Evolutionary conservation across 164 flowering plant genomes (phyloP).

Genomic region (Magnolia kwangsiensis): DNA sequence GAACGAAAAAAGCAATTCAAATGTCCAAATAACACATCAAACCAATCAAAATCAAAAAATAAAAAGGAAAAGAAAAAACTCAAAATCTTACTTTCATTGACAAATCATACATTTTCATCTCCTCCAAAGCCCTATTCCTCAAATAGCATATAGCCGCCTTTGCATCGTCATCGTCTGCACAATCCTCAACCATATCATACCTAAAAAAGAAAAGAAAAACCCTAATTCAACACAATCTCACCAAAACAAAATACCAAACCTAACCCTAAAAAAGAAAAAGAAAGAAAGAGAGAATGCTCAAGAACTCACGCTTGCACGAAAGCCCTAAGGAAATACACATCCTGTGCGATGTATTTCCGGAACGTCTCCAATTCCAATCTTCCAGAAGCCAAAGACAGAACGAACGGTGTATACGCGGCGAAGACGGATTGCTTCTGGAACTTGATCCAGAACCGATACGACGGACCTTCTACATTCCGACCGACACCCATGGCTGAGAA

Average conservation of each 20-base stretch:
- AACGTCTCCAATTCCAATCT: constrained; percentile 55
- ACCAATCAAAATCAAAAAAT: not conserved
- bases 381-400: constrained; percentile 69
- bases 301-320: constrained; percentile 76
- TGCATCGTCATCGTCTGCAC: constrained; percentile 96
- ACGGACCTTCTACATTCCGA: constrained; percentile 41
- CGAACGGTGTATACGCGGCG: constrained; percentile 68
- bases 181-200: constrained; percentile 78
- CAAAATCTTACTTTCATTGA: constrained; percentile 44
- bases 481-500: not conserved
- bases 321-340: constrained; percentile 69
- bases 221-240: not conserved
- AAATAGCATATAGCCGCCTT: constrained; percentile 56
- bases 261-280: not conserved
- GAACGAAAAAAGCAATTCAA: too few species aligned
- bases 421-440: constrained; percentile 46
- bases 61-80: not conserved
- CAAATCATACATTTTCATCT: constrained; percentile 72
- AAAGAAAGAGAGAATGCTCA: not conserved
- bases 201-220: constrained; percentile 22
- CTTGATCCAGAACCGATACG: constrained; percentile 74
- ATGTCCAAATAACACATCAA: not conserved
- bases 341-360: constrained; percentile 71
- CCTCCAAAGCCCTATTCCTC: constrained; percentile 55
- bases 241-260: not conserved